Conservation (phyloP, 176 grass and related monocot species). For the Oryza nivara region DNA sequence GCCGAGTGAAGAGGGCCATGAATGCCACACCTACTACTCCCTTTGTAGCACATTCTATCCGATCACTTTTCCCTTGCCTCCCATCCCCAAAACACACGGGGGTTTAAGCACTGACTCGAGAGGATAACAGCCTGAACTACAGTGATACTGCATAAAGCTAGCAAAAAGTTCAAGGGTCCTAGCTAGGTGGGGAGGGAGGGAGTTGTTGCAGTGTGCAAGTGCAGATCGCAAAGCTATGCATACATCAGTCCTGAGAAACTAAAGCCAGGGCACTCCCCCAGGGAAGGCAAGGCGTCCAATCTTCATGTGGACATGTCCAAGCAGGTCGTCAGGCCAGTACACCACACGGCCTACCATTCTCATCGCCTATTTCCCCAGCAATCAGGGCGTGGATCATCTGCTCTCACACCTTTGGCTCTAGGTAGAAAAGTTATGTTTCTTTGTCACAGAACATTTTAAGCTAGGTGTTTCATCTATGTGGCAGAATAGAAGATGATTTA, state of each 20-base stretch:
- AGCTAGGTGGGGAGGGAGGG: conserved; percentile 31
- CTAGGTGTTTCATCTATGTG: neutral
- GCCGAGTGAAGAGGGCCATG: conserved; percentile 18
- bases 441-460: conserved; percentile 19
- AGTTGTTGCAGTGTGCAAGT: conserved; percentile 14
- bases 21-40: conserved; percentile 42
- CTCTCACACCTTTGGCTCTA: neutral
- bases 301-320: conserved; percentile 10
- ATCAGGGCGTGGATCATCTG: conserved; percentile 5
- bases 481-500: neutral
- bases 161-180: conserved; percentile 37
- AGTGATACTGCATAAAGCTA: conserved; percentile 15
- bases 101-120: conserved; percentile 49
- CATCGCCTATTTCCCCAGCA: neutral
- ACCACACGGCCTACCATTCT: neutral
- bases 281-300: conserved; percentile 16
- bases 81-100: conserved; percentile 44
- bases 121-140: conserved; percentile 42
- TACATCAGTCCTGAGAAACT: conserved; percentile 17
- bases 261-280: conserved; percentile 24
- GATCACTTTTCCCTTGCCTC: conserved; percentile 28
- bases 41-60: conserved; percentile 34
- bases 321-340: neutral
- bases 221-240: conserved; percentile 22
- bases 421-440: conserved; percentile 11